Percentiles rank a stretch among this genome's conserved stretches.
Conservation (phyloP, 1,139 yeast species). For the Meyerozyma guilliermondii region DNA sequence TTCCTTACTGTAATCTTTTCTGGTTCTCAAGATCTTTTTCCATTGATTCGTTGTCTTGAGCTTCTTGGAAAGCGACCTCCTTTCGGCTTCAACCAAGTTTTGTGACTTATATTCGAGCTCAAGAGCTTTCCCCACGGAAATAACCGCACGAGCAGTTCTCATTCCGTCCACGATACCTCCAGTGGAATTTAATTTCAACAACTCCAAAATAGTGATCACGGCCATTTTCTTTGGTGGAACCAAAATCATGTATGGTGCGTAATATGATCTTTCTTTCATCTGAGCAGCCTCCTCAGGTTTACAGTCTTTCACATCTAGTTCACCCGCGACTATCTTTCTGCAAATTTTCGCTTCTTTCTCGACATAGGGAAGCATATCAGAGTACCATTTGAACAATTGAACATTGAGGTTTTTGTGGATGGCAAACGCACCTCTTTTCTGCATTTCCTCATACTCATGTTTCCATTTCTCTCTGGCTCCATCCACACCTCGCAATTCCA, state of each 20-base stretch:
- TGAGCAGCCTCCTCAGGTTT: conserved; percentile 27
- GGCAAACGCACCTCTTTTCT: conserved; percentile 55
- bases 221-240: conserved; percentile 78
- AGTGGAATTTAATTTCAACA: conserved; percentile 67
- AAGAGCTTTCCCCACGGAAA: conserved; percentile 77
- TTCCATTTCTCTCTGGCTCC: conserved; percentile 90
- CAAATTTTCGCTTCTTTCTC: conserved; percentile 57
- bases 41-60: conserved; percentile 32
- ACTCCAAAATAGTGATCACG: conserved; percentile 78
- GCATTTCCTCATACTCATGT: conserved; percentile 69
- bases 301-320: conserved; percentile 14
- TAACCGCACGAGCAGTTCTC: conserved; percentile 78
- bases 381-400: conserved; percentile 75
- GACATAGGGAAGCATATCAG: conserved; percentile 63
- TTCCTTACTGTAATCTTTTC: conserved; percentile 12
- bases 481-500: conserved; percentile 77
- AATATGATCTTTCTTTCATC: conserved; percentile 51
- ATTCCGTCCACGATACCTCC: conserved; percentile 81
- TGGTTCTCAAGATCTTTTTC: conserved; percentile 34
- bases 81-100: conserved; percentile 53
- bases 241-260: conserved; percentile 74
- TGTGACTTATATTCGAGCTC: conserved; percentile 81
- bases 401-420: conserved; percentile 62
- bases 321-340: conserved; percentile 27
- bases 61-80: conserved; percentile 37